phyloP scores from a whole-genome alignment of 164 flowering plant genomes.

The Tetrastigma voinierianum region DNA sequence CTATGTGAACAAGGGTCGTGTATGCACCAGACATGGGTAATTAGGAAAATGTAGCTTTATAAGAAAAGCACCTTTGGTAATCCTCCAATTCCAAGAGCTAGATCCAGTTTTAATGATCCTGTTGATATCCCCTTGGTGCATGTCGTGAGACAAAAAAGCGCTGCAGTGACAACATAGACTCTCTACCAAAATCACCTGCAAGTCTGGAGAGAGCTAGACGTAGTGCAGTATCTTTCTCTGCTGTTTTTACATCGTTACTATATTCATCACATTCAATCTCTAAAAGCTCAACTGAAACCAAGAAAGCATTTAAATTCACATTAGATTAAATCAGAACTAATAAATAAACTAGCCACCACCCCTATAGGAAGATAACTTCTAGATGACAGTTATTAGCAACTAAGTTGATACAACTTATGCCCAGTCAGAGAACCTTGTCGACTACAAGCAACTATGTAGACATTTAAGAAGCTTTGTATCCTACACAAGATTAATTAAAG shows the following conservation, averaged over 20 bases:
- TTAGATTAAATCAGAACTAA: background rate
- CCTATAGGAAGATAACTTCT: background rate
- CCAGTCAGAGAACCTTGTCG: too few species aligned
- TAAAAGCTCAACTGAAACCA: conserved; percentile 43
- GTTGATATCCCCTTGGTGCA: conserved; percentile 68
- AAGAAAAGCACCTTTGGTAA: conserved; percentile 66
- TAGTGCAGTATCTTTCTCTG: conserved; percentile 63
- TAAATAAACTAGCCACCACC: background rate
- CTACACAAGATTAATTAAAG: too few species aligned
- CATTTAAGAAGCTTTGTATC: too few species aligned
- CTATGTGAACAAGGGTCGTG: too few species aligned
- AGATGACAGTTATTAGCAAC: background rate
- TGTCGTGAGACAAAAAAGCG: conserved; percentile 54
- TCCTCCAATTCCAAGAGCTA: conserved; percentile 86
- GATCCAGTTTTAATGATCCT: conserved; percentile 78
- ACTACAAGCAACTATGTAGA: too few species aligned
- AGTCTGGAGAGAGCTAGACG: conserved; percentile 60
- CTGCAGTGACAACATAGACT: conserved; percentile 67
- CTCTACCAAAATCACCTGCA: conserved; percentile 62
- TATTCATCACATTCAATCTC: conserved; percentile 53
- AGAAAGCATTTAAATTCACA: conserved; percentile 1
- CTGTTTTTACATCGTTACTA: conserved; percentile 41
- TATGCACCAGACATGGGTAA: background rate
- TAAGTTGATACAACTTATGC: too few species aligned
- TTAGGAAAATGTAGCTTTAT: background rate